These are phyloP conservation scores for Diaporthe citri DNA, from an alignment of 2,329 filamentous ascomycete genomes.

Conservation along the genomic window DNA sequence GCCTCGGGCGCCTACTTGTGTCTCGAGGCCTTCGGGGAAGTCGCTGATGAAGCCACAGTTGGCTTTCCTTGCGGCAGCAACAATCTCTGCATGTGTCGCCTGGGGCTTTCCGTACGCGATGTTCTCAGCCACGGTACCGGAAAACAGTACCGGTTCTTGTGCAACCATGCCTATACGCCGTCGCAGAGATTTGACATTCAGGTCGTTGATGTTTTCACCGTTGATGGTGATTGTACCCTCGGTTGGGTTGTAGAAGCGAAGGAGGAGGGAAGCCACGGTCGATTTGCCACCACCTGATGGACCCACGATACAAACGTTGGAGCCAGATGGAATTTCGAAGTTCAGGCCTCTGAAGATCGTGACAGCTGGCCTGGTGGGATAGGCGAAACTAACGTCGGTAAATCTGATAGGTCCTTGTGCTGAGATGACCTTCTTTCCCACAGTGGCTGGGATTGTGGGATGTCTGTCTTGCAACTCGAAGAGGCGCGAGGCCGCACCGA, in stretches of 20 bases:
- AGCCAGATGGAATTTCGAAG: constrained; percentile 93
- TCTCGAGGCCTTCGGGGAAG: constrained; percentile 95
- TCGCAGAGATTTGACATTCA: constrained; percentile 95
- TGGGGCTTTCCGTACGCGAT: constrained; percentile 90
- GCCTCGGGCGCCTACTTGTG: constrained; percentile 90
- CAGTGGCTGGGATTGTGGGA: constrained; percentile 88
- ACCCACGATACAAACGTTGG: constrained; percentile 95
- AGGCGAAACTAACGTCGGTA: constrained; percentile 86
- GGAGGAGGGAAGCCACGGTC: constrained; percentile 89
- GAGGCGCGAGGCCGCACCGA: constrained; percentile 93
- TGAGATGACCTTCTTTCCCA: constrained; percentile 81
- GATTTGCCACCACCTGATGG: constrained; percentile 97
- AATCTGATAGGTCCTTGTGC: constrained; percentile 93
- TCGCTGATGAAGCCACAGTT: constrained; percentile 98
- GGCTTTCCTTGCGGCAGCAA: constrained; percentile 87
- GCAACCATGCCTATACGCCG: constrained; percentile 95
- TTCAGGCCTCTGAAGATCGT: constrained; percentile 89
- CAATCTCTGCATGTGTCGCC: constrained; percentile 83
- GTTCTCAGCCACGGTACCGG: constrained; percentile 86
- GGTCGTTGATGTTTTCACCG: constrained; percentile 82
- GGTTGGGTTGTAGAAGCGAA: constrained; percentile 91
- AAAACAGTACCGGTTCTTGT: constrained; percentile 94
- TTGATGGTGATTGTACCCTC: constrained; percentile 84
- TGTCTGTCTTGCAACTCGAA: constrained; percentile 96
- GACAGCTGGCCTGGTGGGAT: constrained; percentile 93